Base-by-base conservation (phyloP, 805 yeast species). In the Tetrapisispora nanseiensis region DNA sequence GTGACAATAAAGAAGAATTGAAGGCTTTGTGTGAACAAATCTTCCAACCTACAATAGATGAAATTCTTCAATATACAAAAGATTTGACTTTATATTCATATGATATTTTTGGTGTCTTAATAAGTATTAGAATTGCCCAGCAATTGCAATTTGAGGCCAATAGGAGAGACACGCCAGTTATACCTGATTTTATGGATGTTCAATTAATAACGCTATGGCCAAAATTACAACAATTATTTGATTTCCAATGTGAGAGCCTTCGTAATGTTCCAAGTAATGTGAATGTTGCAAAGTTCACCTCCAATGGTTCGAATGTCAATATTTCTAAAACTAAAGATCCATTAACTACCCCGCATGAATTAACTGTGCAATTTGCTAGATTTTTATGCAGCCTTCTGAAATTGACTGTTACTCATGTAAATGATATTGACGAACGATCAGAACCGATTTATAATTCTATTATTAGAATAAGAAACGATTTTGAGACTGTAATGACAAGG, bases 121-220 rank as follows among this genome's bases (percentile, higher is more conserved):
- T 87, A 6, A 75, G 83, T 52, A 84, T 90, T 24, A 68, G 95
- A 40, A 61, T 86, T 24, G 69, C 80, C 1, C 89, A 85, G 47
- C 70, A 72, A 4, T 61, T 84, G 42, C 82, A 76, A 46, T 72
- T 73, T 42, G 80, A 77, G 48, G 64, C 83, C 20, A 89, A 83
- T 55, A 80, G 75, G 47, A 71, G 84, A 45, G 74, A 74, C 43
- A 76, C 82, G 2, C 89, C 94, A 0, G 78, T 78, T 7, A 41
- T 60, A 24, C 86, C 80, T 47, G 83, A 77, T 45, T 84, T 82
- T 57, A 69, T 82, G 48, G 78, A 82, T 51, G 67, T 75, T 13
- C 77, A 82, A 47, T 61, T 80, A 46, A 74, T 86, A 40, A 59
- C 73, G 3, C 64, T 90, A 35, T 92, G 97, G 97, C 95, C 97